Conservation (phyloP, 2,329 filamentous ascomycete genomes). For the Neopestalotiopsis rosae region DNA sequence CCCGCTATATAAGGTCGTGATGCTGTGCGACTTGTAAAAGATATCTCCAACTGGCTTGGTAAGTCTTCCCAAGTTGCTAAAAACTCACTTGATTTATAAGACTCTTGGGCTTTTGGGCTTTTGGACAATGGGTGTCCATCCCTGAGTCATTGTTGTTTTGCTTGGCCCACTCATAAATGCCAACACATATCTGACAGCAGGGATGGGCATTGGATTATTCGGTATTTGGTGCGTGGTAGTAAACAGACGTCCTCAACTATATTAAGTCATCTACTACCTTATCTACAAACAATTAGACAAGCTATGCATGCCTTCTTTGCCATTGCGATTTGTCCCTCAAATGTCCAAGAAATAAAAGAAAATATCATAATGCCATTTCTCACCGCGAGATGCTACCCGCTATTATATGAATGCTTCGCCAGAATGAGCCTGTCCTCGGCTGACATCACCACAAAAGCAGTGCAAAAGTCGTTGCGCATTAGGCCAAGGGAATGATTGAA, state of each 20-base stretch:
- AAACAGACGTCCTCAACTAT: neutral
- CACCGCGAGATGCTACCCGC: neutral
- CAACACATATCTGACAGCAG: neutral
- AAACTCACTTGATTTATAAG: no score
- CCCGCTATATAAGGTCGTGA: neutral
- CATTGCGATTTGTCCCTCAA: neutral
- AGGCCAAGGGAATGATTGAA: neutral
- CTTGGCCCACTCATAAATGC: no score
- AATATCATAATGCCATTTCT: neutral
- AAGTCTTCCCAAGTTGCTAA: no score
- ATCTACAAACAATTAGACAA: neutral
- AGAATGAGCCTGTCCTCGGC: neutral
- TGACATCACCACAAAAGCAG: neutral
- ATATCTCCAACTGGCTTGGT: no score
- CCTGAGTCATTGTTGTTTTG: no score
- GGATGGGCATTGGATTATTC: neutral
- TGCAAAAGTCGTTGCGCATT: neutral
- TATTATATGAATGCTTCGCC: slow-evolving; percentile 1
- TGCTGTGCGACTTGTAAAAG: neutral
- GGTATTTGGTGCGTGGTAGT: neutral
- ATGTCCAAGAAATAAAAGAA: neutral
- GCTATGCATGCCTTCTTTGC: neutral
- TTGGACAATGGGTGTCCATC: no score
- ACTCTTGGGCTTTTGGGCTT: no score
- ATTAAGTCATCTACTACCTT: slow-evolving; percentile 12